phyloP scores from a whole-genome alignment of 495 filamentous ascomycete genomes.

The Penicillium turbatum region DNA sequence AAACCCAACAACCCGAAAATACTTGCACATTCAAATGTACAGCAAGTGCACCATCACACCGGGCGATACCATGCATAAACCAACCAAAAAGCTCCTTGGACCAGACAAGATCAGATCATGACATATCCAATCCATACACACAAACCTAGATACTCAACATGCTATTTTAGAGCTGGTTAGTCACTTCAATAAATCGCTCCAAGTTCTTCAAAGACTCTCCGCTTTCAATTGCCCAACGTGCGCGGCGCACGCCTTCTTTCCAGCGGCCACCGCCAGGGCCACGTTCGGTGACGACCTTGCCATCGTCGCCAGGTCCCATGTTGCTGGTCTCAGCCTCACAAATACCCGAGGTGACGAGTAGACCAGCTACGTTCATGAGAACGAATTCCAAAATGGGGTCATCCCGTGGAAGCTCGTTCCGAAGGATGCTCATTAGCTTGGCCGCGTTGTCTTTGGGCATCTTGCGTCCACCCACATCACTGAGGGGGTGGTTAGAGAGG shows the following conservation, averaged over 20 bases:
- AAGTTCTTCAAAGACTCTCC: constrained; percentile 75
- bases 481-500: constrained; percentile 66
- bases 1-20: not conserved
- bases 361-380: constrained; percentile 83
- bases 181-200: constrained; percentile 61
- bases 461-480: constrained; percentile 75
- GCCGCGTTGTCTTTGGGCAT: constrained; percentile 78
- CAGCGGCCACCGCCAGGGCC: constrained; percentile 82
- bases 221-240: constrained; percentile 76
- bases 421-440: constrained; percentile 73
- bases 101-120: not conserved
- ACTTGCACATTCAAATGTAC: not conserved
- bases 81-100: not conserved
- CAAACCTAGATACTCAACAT: not conserved
- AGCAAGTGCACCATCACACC: not conserved
- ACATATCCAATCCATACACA: not conserved
- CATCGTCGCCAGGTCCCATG: constrained; percentile 71
- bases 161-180: constrained; percentile 34
- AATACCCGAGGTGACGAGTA: constrained; percentile 79
- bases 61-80: not conserved
- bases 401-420: constrained; percentile 63
- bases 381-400: constrained; percentile 92
- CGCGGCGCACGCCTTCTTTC: constrained; percentile 87
- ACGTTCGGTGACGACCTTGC: constrained; percentile 67
- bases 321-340: constrained; percentile 74